Conservation (phyloP, 179 eudicot genomes). For the Beta macrorhiza region DNA sequence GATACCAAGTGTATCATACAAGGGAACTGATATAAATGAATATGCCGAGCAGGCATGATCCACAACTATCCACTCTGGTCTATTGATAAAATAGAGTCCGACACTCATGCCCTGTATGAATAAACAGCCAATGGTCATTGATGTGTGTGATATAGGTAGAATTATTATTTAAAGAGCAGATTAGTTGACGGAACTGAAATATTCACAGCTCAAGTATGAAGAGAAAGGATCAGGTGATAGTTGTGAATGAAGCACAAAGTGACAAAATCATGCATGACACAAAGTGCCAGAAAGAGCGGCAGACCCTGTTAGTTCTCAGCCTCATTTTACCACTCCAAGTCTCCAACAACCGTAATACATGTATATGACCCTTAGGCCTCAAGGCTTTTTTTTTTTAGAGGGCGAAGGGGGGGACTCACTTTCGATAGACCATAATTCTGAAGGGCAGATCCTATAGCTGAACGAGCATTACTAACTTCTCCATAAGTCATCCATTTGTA, state of each 20-base stretch:
- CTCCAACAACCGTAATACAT: neutral
- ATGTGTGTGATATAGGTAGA: neutral
- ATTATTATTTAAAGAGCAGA: slow-evolving; percentile 1
- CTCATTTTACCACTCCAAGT: neutral
- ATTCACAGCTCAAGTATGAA: neutral
- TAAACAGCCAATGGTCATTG: slow-evolving; percentile 6
- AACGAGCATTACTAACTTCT: slow-evolving; percentile 80
- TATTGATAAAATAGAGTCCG: slow-evolving; percentile 86
- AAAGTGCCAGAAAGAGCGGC: neutral
- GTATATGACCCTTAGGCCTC: neutral
- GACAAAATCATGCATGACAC: neutral
- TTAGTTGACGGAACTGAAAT: neutral
- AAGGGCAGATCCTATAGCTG: slow-evolving; percentile 90
- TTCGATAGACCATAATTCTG: slow-evolving; percentile 58
- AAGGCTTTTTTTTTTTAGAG: too few species aligned
- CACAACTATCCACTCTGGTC: slow-evolving; percentile 95
- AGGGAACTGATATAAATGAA: slow-evolving; percentile 84
- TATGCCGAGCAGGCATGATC: slow-evolving; percentile 97
- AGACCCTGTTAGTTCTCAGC: slow-evolving; percentile 3
- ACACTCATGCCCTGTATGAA: slow-evolving; percentile 75
- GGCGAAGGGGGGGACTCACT: slow-evolving; percentile 41
- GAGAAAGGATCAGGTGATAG: neutral
- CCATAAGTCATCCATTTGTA: slow-evolving; percentile 99
- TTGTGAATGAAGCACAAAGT: neutral
- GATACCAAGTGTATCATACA: slow-evolving; percentile 95